These are phyloP conservation scores for Umbelopsis sp. DNA, from an alignment of 192 early-diverging fungal species.

Conservation along the genomic window DNA sequence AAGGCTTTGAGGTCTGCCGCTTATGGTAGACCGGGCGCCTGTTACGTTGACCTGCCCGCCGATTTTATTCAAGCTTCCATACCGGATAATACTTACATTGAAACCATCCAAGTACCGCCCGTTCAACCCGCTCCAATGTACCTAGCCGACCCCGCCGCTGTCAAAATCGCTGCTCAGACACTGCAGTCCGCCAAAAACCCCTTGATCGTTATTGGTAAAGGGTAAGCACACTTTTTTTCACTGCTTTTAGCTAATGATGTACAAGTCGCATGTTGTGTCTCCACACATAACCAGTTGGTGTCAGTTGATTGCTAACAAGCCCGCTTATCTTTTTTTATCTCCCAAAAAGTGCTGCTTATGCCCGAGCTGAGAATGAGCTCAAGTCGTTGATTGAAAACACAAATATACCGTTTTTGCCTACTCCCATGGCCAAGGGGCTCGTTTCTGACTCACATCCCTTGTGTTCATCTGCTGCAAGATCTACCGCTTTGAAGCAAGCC, in stretches of 20 bases:
- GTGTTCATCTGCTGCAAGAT: slow-evolving; percentile 67
- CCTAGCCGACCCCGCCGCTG: slow-evolving; percentile 52
- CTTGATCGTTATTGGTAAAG: slow-evolving; percentile 75
- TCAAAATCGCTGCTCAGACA: slow-evolving; percentile 46
- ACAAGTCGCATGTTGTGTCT: not conserved
- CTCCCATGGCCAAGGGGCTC: slow-evolving; percentile 76
- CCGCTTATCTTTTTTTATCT: not conserved
- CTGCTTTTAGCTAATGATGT: too few species aligned
- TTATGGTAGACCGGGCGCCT: slow-evolving; percentile 65
- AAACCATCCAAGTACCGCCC: slow-evolving; percentile 18
- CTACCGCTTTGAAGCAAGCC: slow-evolving; percentile 61
- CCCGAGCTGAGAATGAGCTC: slow-evolving; percentile 65
- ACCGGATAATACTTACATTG: slow-evolving; percentile 19
- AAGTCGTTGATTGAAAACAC: slow-evolving; percentile 55
- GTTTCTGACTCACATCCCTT: slow-evolving; percentile 63
- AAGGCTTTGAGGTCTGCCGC: slow-evolving; percentile 55
- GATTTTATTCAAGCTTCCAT: slow-evolving; percentile 62
- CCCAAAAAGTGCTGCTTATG: slow-evolving; percentile 55
- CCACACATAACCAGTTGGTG: not conserved
- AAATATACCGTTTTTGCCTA: slow-evolving; percentile 71
- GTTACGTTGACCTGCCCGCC: slow-evolving; percentile 70
- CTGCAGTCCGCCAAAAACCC: slow-evolving; percentile 56
- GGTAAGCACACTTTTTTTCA: slow-evolving; percentile 32
- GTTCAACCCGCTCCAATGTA: slow-evolving; percentile 31
- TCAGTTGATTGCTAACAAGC: not conserved